Percentiles rank a stretch among this genome's conserved stretches.
These are phyloP conservation scores for Sechiopsis laciniata DNA, from an alignment of 306 rosid genomes.

Conservation along the genomic window DNA sequence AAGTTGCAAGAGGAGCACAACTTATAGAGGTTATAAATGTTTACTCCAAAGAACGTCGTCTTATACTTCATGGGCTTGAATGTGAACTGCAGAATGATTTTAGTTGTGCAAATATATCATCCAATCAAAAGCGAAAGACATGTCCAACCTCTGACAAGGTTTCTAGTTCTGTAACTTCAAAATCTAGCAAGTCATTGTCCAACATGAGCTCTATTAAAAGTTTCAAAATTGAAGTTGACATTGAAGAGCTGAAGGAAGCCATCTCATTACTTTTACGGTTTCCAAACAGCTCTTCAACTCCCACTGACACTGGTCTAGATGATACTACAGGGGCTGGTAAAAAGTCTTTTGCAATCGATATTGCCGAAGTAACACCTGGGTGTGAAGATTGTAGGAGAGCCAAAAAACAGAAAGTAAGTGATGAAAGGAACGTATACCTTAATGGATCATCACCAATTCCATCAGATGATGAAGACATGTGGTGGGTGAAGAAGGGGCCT, in stretches of 20 bases:
- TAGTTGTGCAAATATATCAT: conserved; percentile 28
- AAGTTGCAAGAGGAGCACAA: conserved; percentile 49
- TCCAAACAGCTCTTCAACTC: conserved; percentile 39
- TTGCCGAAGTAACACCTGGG: conserved; percentile 70
- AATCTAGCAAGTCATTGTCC: conserved; percentile 33
- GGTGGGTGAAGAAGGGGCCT: conserved; percentile 87
- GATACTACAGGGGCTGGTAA: conserved; percentile 52
- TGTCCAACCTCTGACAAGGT: conserved; percentile 43
- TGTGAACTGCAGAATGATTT: conserved; percentile 31
- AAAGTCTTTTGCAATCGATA: conserved; percentile 45
- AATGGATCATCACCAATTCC: conserved; percentile 45
- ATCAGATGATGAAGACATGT: conserved; percentile 66
- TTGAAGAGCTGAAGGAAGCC: conserved; percentile 70
- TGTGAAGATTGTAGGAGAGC: conserved; percentile 90
- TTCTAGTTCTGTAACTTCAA: conserved; percentile 41
- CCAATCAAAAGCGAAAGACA: conserved; percentile 37
- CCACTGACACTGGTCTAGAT: conserved; percentile 40
- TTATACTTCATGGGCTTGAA: conserved; percentile 50
- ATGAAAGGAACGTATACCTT: conserved; percentile 54
- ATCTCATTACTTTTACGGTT: conserved; percentile 59
- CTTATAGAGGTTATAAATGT: conserved; percentile 53
- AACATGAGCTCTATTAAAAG: conserved; percentile 35
- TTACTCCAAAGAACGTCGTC: conserved; percentile 71
- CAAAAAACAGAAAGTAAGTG: conserved; percentile 68
- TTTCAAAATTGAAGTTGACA: conserved; percentile 38